These are phyloP conservation scores for Apiospora sp. DNA, from an alignment of 2,329 filamentous ascomycete species.

Conservation along the genomic window DNA sequence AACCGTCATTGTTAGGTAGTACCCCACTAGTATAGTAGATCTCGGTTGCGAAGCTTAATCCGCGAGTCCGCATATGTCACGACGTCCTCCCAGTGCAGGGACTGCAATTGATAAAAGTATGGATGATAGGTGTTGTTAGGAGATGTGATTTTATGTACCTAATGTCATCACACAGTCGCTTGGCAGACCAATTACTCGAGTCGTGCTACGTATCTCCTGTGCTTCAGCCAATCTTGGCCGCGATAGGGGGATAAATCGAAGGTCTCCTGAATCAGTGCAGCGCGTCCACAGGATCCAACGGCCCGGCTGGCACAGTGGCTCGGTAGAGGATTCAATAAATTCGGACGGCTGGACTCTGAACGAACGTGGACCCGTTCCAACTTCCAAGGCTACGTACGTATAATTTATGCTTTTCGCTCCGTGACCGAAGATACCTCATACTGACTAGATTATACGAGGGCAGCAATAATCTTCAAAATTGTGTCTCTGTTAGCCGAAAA, in stretches of 20 bases:
- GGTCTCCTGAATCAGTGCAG: conserved; percentile 11
- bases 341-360: background rate
- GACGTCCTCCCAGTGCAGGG: background rate
- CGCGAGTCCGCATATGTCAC: background rate
- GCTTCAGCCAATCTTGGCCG: background rate
- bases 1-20: background rate
- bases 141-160: background rate
- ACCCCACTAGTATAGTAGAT: background rate
- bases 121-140: background rate
- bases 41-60: background rate
- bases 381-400: background rate
- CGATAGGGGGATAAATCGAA: background rate
- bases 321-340: conserved; percentile 1
- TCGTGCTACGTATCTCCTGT: background rate
- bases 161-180: background rate
- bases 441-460: background rate
- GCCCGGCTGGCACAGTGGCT: conserved; percentile 10
- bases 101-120: background rate
- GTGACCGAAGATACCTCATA: background rate
- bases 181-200: conserved; percentile 5
- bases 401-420: background rate
- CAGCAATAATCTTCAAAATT: background rate
- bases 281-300: background rate
- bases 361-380: background rate
- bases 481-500: background rate